These are phyloP conservation scores for Ophiostoma quercus DNA, from an alignment of 2,329 filamentous ascomycete genomes.

Conservation along the genomic window DNA sequence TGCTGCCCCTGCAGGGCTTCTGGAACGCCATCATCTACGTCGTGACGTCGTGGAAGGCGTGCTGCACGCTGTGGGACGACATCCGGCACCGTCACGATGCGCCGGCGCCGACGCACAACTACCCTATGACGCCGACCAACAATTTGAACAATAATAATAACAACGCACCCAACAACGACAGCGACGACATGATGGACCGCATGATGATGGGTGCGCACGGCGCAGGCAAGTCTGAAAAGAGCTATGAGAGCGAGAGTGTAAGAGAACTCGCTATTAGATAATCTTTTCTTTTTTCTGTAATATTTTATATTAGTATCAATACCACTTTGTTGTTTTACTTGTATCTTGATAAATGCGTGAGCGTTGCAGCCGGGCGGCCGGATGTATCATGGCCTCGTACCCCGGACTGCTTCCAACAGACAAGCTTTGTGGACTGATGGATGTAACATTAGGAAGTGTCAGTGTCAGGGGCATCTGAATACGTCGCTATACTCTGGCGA, in stretches of 20 bases:
- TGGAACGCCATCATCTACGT: constrained; percentile 80
- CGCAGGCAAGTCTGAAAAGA: constrained; percentile 31
- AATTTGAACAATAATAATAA: background rate
- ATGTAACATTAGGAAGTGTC: background rate
- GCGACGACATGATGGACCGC: constrained; percentile 27
- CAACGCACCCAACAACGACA: constrained; percentile 20
- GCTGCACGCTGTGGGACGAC: constrained; percentile 45
- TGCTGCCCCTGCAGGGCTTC: constrained; percentile 75
- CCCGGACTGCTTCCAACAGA: background rate
- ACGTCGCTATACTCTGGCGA: background rate
- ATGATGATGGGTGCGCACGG: constrained; percentile 27
- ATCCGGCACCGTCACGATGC: constrained; percentile 25
- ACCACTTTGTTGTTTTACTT: background rate
- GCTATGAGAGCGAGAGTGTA: constrained; percentile 48
- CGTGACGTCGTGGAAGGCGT: constrained; percentile 62
- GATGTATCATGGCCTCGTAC: background rate
- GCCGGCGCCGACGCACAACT: background rate
- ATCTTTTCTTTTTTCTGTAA: background rate
- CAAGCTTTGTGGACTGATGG: background rate
- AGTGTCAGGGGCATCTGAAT: background rate
- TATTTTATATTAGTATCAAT: background rate
- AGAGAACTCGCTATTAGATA: constrained; percentile 38
- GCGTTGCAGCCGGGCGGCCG: background rate
- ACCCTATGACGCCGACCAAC: background rate
- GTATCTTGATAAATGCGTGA: too few relatives aligned